Percentiles rank a stretch among this genome's conserved stretches.
Conservation (phyloP, 2,329 filamentous ascomycete species). For the Sphaerulina musiva region DNA sequence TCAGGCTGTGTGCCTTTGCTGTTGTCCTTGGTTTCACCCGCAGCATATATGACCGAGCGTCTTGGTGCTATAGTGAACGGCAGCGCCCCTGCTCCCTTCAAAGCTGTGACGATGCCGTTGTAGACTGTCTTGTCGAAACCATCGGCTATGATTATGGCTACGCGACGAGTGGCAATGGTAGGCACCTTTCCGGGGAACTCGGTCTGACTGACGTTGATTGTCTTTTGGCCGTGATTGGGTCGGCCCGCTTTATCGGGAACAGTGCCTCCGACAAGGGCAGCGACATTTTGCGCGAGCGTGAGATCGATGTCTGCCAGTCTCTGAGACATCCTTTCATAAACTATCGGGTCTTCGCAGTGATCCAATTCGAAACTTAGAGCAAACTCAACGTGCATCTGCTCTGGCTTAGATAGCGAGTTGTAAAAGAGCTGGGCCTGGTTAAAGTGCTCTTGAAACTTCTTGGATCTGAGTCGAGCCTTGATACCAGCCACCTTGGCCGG, state of each 20-base stretch:
- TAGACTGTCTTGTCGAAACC: constrained; percentile 65
- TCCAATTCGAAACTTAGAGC: constrained; percentile 67
- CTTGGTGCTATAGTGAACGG: constrained; percentile 67
- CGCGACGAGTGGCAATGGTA: constrained; percentile 62
- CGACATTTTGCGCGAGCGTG: constrained; percentile 60
- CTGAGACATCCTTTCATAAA: constrained; percentile 64
- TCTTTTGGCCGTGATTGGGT: constrained; percentile 60
- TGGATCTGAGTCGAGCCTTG: constrained; percentile 61
- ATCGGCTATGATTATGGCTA: constrained; percentile 71
- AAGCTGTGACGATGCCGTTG: constrained; percentile 56
- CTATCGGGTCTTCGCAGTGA: constrained; percentile 71
- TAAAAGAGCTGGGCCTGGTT: constrained; percentile 77
- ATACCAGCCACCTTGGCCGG: constrained; percentile 60
- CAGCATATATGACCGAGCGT: constrained; percentile 59
- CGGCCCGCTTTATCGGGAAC: constrained; percentile 49
- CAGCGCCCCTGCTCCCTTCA: constrained; percentile 57
- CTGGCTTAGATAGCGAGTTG: constrained; percentile 63
- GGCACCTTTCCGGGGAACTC: constrained; percentile 59
- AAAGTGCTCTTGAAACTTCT: constrained; percentile 72
- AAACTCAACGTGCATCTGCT: constrained; percentile 56
- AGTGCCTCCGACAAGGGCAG: constrained; percentile 61
- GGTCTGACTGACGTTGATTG: constrained; percentile 62
- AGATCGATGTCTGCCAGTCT: constrained; percentile 68
- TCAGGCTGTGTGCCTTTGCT: constrained; percentile 58
- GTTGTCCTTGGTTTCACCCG: constrained; percentile 48